Percentiles rank a stretch among this genome's conserved stretches.
These are phyloP conservation scores for Xylaria sp. DNA, from an alignment of 2,329 filamentous ascomycete species.

Conservation along the genomic window DNA sequence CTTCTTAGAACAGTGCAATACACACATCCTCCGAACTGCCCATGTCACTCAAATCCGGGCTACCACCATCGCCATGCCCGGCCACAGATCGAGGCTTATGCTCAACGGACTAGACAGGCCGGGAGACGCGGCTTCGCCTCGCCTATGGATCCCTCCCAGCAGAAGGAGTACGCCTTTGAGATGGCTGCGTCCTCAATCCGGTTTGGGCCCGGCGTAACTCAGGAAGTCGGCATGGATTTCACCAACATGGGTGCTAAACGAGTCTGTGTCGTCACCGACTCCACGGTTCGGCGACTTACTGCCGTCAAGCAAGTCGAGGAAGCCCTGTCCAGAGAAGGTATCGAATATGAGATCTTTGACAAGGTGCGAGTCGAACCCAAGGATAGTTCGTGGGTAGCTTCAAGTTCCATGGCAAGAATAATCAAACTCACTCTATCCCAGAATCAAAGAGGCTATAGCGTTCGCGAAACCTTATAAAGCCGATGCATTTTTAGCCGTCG, in stretches of 20 bases:
- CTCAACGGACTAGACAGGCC: slow-evolving; percentile 57
- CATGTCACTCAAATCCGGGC: slow-evolving; percentile 90
- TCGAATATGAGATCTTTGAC: slow-evolving; percentile 84
- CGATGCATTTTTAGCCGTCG: slow-evolving; percentile 93
- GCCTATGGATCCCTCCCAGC: slow-evolving; percentile 74
- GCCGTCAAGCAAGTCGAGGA: slow-evolving; percentile 92
- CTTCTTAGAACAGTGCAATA: slow-evolving; percentile 91
- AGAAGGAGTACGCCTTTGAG: slow-evolving; percentile 98
- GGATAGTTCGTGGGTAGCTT: slow-evolving; percentile 78
- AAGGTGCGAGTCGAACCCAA: slow-evolving; percentile 90
- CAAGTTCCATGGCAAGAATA: slow-evolving; percentile 6
- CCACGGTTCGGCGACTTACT: slow-evolving; percentile 81
- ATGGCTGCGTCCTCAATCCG: slow-evolving; percentile 96
- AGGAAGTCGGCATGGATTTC: slow-evolving; percentile 98
- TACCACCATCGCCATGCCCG: slow-evolving; percentile 76
- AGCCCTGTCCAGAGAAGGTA: slow-evolving; percentile 79
- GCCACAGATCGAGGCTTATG: slow-evolving; percentile 57
- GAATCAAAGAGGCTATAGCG: slow-evolving; percentile 87
- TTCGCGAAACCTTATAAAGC: slow-evolving; percentile 83
- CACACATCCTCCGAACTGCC: slow-evolving; percentile 86
- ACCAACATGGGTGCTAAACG: slow-evolving; percentile 88
- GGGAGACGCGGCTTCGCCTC: slow-evolving; percentile 73
- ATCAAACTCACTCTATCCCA: slow-evolving; percentile 51
- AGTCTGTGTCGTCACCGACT: slow-evolving; percentile 92
- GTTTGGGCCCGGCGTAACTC: slow-evolving; percentile 91